Evolutionary conservation across 2,329 filamentous ascomycete species (phyloP), one percentile per base, ranked within the genome.

Genomic region (Penicillium digitatum): DNA sequence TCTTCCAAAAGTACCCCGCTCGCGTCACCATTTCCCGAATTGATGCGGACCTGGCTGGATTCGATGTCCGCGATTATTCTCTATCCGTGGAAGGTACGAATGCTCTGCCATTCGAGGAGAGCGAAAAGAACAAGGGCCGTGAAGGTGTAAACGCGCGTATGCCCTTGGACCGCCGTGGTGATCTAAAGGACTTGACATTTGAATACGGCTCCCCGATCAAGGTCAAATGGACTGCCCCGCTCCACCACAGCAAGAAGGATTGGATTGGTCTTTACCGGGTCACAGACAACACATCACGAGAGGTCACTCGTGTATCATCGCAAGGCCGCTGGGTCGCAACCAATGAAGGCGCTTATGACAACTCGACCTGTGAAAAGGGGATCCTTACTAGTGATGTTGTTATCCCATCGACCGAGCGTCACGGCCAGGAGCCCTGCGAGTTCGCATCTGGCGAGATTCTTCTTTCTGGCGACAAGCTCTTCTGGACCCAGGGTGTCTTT

Each of bases 261-360:
- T 99, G 94, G 94, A 86, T 99, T 50, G 93, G 93, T 4, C 80
- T 99, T 6, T 99, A 97, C 78, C 91, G 92, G 83, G 90, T 99
- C 3, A 91, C 90, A 3, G 93, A 97, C 74, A 99, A 96, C 69
- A 83, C 86, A 7, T 94, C 89, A 8, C 85, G 93, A 38, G 89
- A 96, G 37, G 78, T 87, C 14, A 96, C 94, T 2, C 86, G 89
- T 49, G 84, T 96, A 10, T 85, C 90, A 4, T 95, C 90, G 1
- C 85, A 93, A 52, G 92, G 93, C 35, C 86, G 94, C 54, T 99
- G 94, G 94, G 80, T 90, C 32, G 88, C 92, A 0, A 92, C 89
- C 0, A 90, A 87, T 57, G 79, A 83, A 3, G 88, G 88, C 20
- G 81, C 84, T 53, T 96, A 90, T 68, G 90, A 95, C 68, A 85